Conservation (phyloP, 2,329 filamentous ascomycete genomes). For the Fusarium xyrophilum region DNA sequence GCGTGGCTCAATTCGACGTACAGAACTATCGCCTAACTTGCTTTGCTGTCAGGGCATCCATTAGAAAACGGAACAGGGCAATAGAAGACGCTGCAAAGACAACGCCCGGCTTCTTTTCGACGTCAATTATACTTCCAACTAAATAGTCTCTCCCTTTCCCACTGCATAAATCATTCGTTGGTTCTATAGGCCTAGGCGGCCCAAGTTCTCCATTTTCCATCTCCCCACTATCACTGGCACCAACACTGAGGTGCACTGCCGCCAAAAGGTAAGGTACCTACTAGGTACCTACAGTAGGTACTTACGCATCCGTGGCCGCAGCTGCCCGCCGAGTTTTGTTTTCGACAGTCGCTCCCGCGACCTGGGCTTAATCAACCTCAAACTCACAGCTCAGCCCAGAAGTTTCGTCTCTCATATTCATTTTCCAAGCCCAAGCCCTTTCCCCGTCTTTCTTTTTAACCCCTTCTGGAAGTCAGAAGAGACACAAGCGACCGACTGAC, state of each 20-base stretch:
- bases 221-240: conserved; percentile 20
- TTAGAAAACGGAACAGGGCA: conserved; percentile 12
- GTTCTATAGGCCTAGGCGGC: conserved; percentile 20
- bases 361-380: conserved; percentile 15
- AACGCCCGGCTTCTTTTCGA: conserved; percentile 15
- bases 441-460: background rate
- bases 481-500: conserved; percentile 21
- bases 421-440: conserved; percentile 4
- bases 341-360: conserved; percentile 22
- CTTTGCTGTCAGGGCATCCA: conserved; percentile 24
- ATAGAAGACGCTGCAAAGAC: conserved; percentile 10
- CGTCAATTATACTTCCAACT: background rate
- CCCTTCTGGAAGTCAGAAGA: conserved; percentile 10
- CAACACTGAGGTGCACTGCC: background rate
- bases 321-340: conserved; percentile 26
- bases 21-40: background rate
- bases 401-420: conserved; percentile 16
- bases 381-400: conserved; percentile 12
- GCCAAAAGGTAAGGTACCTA: background rate
- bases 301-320: conserved; percentile 19
- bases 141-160: background rate
- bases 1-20: conserved; percentile 8
- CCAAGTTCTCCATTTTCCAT: conserved; percentile 29
- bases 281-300: background rate
- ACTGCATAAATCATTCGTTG: conserved; percentile 10